A percentile compares a stretch with the other conserved stretches of the same genome.
phyloP scores from a whole-genome alignment of 208 protist genomes.

The Wallacemonas rigidus region DNA sequence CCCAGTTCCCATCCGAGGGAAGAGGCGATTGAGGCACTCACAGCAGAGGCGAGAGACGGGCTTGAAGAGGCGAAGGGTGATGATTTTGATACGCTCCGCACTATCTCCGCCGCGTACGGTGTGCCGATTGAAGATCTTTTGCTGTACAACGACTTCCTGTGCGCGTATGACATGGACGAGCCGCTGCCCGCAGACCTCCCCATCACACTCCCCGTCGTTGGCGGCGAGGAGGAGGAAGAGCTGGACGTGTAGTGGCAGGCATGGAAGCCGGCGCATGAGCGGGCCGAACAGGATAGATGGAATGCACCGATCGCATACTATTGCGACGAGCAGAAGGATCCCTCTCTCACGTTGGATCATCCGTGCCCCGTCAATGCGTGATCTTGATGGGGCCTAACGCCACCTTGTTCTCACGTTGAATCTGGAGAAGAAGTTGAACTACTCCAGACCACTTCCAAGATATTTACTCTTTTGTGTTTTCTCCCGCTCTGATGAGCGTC shows the following conservation, averaged over 20 bases:
- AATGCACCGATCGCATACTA: no score
- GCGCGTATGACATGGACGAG: constrained; percentile 47
- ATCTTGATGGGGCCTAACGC: no score
- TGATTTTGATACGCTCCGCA: constrained; percentile 72
- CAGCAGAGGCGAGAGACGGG: not conserved
- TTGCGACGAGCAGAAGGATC: no score
- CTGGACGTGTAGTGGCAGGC: not conserved
- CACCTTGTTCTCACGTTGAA: no score
- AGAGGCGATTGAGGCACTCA: not conserved
- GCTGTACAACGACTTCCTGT: constrained; percentile 70
- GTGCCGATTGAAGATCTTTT: constrained; percentile 50
- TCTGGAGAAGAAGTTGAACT: no score
- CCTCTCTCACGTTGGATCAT: no score
- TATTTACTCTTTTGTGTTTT: no score
- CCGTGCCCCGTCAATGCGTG: no score
- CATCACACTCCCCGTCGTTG: constrained; percentile 59
- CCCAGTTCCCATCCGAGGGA: constrained; percentile 16
- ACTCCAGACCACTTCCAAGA: no score
- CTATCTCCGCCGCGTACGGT: constrained; percentile 57
- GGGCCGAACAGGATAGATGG: no score
- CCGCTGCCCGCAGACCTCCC: constrained; percentile 73
- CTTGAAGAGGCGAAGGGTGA: constrained; percentile 20
- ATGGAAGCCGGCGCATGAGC: no score
- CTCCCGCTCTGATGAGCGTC: no score
- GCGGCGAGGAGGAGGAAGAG: constrained; percentile 26